Evolutionary conservation across 352 stramenopile genomes (phyloP).

Genomic region (Phytophthora citricola): DNA sequence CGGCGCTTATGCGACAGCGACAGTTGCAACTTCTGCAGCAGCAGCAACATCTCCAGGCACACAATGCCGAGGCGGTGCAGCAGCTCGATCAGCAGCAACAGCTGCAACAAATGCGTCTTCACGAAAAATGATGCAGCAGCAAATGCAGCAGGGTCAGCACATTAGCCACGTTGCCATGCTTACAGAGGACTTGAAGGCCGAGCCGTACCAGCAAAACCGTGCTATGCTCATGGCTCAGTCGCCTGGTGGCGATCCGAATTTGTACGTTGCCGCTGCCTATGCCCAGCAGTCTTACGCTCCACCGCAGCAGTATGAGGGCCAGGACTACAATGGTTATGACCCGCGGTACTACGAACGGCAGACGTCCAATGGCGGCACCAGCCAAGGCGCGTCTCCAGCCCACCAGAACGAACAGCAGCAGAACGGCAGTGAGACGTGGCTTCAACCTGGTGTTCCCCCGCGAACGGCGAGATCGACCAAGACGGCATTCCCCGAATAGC

Average conservation of each 20-base stretch:
- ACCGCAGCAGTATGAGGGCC: slow-evolving; percentile 42
- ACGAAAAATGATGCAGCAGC: slow-evolving; percentile 71
- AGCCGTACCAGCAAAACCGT: slow-evolving; percentile 44
- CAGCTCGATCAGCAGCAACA: slow-evolving; percentile 80
- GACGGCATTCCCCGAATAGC: slow-evolving; percentile 40
- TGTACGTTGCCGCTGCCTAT: slow-evolving; percentile 44
- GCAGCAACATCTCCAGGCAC: slow-evolving; percentile 72
- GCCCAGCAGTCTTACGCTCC: slow-evolving; percentile 39
- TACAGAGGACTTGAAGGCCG: slow-evolving; percentile 46
- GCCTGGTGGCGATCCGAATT: slow-evolving; percentile 36
- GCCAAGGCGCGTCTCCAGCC: slow-evolving; percentile 36
- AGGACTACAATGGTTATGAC: slow-evolving; percentile 48
- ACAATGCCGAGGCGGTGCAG: slow-evolving; percentile 65
- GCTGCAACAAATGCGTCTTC: slow-evolving; percentile 73
- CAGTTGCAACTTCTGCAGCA: slow-evolving; percentile 77
- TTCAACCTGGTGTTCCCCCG: slow-evolving; percentile 20
- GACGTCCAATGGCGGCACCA: slow-evolving; percentile 25
- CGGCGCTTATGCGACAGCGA: slow-evolving; percentile 68
- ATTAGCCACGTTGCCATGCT: slow-evolving; percentile 50
- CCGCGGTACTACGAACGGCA: slow-evolving; percentile 48
- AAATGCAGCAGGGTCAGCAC: slow-evolving; percentile 70
- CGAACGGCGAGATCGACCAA: slow-evolving; percentile 34
- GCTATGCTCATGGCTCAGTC: slow-evolving; percentile 42
- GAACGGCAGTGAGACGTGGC: slow-evolving; percentile 31
- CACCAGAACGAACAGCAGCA: slow-evolving; percentile 42